Conservation (phyloP, 768 basidiomycete species). For the Phanerodontia chrysosporium region DNA sequence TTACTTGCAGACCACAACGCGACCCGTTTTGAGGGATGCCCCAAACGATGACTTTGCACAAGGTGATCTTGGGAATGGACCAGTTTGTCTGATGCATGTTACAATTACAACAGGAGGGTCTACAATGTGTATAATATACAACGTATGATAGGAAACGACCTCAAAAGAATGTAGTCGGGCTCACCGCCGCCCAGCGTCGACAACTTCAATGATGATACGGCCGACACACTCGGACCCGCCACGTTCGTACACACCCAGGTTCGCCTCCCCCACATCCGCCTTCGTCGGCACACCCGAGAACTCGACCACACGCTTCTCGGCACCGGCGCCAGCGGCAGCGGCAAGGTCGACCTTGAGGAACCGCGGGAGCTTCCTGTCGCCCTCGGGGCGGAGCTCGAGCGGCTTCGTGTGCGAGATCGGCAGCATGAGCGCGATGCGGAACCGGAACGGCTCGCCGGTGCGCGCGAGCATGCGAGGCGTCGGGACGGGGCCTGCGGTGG, state of each 20-base stretch:
- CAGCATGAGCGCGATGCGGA: conserved; percentile 43
- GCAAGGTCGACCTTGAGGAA: conserved; percentile 54
- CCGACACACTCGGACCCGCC: conserved; percentile 46
- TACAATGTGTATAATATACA: too few species aligned
- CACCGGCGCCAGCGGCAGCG: conserved; percentile 23
- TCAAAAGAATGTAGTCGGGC: background rate
- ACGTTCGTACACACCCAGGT: conserved; percentile 50
- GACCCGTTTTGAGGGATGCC: too few species aligned
- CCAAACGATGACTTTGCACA: too few species aligned
- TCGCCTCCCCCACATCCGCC: conserved; percentile 49
- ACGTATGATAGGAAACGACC: too few species aligned
- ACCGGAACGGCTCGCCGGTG: conserved; percentile 55
- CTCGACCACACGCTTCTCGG: conserved; percentile 48
- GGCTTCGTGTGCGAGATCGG: conserved; percentile 24
- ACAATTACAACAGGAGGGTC: too few species aligned
- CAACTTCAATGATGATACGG: conserved; percentile 55
- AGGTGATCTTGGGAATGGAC: too few species aligned
- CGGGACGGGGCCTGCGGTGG: conserved; percentile 24
- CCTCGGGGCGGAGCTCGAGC: conserved; percentile 45
- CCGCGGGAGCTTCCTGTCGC: conserved; percentile 46
- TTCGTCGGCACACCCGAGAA: conserved; percentile 49
- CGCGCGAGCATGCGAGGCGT: conserved; percentile 45
- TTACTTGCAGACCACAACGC: too few species aligned
- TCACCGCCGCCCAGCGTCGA: conserved; percentile 16
- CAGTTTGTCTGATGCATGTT: too few species aligned